Conservation (phyloP, 164 flowering plant genomes). For the Euptelea pleiosperma region DNA sequence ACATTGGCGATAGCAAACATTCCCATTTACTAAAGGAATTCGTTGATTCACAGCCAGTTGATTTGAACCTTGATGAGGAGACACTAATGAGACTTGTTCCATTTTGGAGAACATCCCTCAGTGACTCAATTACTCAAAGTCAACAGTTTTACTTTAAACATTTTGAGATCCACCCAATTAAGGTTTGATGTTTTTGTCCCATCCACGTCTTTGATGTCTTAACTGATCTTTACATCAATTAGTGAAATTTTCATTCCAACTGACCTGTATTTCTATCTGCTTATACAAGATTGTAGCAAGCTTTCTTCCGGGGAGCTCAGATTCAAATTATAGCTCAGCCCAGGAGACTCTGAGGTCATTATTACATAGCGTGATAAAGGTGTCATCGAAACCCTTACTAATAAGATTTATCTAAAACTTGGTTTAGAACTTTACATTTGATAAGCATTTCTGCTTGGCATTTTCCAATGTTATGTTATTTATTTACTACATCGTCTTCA, state of each 20-base stretch:
- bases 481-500: constrained; percentile 7
- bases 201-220: not conserved
- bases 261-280: constrained; percentile 16
- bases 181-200: constrained; percentile 42
- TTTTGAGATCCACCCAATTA: constrained; percentile 96
- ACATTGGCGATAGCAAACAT: not conserved
- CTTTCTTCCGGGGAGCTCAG: constrained; percentile 82
- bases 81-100: constrained; percentile 83
- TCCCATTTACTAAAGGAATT: constrained; percentile 3
- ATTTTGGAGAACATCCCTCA: constrained; percentile 89
- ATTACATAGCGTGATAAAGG: constrained; percentile 94
- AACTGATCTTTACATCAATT: constrained; percentile 2
- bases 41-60: constrained; percentile 58
- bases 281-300: constrained; percentile 62
- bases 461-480: not conserved
- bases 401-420: not conserved
- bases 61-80: constrained; percentile 91
- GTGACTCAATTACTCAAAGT: constrained; percentile 52
- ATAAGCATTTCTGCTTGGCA: not conserved
- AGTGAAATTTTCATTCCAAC: constrained; percentile 3
- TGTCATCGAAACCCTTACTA: constrained; percentile 13
- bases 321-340: constrained; percentile 71
- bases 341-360: constrained; percentile 85
- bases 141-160: constrained; percentile 79
- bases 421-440: constrained; percentile 6